A percentile compares a stretch with the other conserved stretches of the same genome.
phyloP scores from a whole-genome alignment of 2,329 filamentous ascomycete genomes.

The Stagonosporopsis chrysanthemi region DNA sequence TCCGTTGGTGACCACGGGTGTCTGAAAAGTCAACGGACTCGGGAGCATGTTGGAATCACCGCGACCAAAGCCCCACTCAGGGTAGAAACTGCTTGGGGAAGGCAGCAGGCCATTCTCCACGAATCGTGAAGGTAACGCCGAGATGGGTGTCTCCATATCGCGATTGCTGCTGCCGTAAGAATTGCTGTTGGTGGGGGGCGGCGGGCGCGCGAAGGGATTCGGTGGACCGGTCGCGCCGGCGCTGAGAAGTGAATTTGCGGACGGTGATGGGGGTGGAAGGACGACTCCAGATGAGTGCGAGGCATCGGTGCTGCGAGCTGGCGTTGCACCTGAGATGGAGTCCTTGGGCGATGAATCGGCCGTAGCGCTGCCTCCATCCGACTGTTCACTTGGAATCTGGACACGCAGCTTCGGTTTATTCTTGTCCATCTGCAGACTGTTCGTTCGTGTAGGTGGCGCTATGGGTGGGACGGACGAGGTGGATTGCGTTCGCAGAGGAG shows the following conservation, averaged over 20 bases:
- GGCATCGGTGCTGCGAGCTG: slow-evolving; percentile 62
- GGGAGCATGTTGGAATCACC: slow-evolving; percentile 86
- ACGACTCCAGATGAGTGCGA: slow-evolving; percentile 75
- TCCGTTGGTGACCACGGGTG: slow-evolving; percentile 65
- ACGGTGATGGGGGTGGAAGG: slow-evolving; percentile 90
- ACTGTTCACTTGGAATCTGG: slow-evolving; percentile 91
- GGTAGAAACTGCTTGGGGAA: slow-evolving; percentile 90
- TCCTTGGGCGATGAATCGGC: slow-evolving; percentile 72
- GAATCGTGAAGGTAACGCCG: slow-evolving; percentile 89
- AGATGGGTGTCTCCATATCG: slow-evolving; percentile 80
- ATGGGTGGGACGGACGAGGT: slow-evolving; percentile 73
- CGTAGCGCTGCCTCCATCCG: slow-evolving; percentile 77
- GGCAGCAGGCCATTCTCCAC: slow-evolving; percentile 87
- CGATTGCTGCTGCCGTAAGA: slow-evolving; percentile 47
- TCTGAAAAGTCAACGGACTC: slow-evolving; percentile 91
- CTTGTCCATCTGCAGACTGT: slow-evolving; percentile 72
- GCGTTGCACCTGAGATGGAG: slow-evolving; percentile 65
- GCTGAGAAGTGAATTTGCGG: slow-evolving; percentile 82
- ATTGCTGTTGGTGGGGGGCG: slow-evolving; percentile 70
- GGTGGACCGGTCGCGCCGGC: slow-evolving; percentile 91
- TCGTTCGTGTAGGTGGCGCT: slow-evolving; percentile 73
- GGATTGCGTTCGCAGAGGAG: slow-evolving; percentile 60
- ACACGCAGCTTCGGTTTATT: slow-evolving; percentile 87
- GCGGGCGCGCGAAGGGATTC: slow-evolving; percentile 92
- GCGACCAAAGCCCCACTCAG: slow-evolving; percentile 82